Percentiles rank a stretch among this genome's conserved stretches.
Conservation (phyloP, 164 flowering plant genomes). For the Sedum album region DNA sequence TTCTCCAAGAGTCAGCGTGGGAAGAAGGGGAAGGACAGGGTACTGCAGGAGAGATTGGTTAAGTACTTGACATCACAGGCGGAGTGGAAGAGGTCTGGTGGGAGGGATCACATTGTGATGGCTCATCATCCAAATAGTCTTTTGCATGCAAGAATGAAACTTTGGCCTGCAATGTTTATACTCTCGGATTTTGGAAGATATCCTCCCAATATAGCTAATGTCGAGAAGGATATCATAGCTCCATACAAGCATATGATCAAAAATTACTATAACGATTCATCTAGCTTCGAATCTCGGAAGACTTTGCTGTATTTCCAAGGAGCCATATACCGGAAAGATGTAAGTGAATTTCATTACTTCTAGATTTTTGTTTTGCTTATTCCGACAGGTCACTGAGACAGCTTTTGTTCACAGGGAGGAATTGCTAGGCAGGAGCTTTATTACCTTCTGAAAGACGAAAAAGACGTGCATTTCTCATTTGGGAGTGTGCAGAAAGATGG, state of each 20-base stretch:
- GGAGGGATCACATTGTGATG: constrained; percentile 71
- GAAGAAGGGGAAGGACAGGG: constrained; percentile 40
- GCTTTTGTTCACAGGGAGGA: constrained; percentile 52
- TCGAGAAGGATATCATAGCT: constrained; percentile 84
- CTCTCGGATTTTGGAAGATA: constrained; percentile 94
- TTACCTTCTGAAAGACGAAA: constrained; percentile 64
- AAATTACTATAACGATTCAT: constrained; percentile 43
- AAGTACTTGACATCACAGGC: constrained; percentile 41
- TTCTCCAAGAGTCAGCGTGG: constrained; percentile 40
- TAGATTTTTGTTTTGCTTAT: background rate
- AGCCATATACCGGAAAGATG: constrained; percentile 92
- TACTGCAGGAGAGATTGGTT: constrained; percentile 68
- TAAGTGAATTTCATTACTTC: constrained; percentile 27
- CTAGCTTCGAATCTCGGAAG: constrained; percentile 60
- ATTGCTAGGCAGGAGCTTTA: constrained; percentile 60
- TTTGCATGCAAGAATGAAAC: constrained; percentile 64
- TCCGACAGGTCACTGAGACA: background rate
- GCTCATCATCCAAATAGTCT: constrained; percentile 97
- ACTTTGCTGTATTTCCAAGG: constrained; percentile 89
- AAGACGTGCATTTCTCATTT: constrained; percentile 71
- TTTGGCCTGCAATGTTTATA: constrained; percentile 77
- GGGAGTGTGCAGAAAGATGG: constrained; percentile 63
- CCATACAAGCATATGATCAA: constrained; percentile 79
- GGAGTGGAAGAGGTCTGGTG: constrained; percentile 87
- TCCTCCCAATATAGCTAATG: constrained; percentile 74